Percentiles rank a stretch among this genome's conserved stretches.
phyloP scores from a whole-genome alignment of 441 rosid genomes.

The Pelargonium myrrhifolium region DNA sequence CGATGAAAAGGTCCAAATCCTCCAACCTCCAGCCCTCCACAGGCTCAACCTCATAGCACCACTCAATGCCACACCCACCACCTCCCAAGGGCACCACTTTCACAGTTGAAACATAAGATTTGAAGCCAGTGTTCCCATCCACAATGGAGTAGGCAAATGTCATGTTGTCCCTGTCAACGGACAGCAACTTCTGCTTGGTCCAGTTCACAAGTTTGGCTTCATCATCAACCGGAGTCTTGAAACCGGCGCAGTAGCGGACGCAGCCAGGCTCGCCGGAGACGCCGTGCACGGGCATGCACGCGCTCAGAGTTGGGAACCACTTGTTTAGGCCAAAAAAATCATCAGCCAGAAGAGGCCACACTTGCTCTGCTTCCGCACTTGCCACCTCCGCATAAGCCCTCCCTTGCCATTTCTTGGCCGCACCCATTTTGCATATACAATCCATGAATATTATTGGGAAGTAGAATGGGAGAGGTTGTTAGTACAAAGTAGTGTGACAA shows the following conservation, averaged over 20 bases:
- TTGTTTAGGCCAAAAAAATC: constrained; percentile 46
- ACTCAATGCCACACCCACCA: constrained; percentile 32
- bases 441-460: no score
- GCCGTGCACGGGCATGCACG: constrained; percentile 34
- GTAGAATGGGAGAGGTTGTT: no score
- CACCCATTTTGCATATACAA: no score
- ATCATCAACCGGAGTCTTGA: constrained; percentile 30
- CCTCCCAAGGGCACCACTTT: constrained; percentile 20
- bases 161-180: constrained; percentile 28
- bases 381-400: constrained; percentile 27
- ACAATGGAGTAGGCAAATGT: constrained; percentile 28
- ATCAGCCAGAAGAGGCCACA: constrained; percentile 36
- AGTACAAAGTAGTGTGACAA: no score
- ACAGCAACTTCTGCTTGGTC: constrained; percentile 44
- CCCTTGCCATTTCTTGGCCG: constrained; percentile 39
- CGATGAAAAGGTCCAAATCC: constrained; percentile 37
- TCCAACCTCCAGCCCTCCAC: constrained; percentile 33
- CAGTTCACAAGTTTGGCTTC: constrained; percentile 24
- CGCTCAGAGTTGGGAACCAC: constrained; percentile 45
- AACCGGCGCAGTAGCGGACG: constrained; percentile 41
- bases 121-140: constrained; percentile 45
- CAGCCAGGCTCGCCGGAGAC: constrained; percentile 40
- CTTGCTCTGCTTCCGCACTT: constrained; percentile 28
- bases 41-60: constrained; percentile 50
- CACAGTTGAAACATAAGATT: constrained; percentile 29